Percentiles rank a stretch among this genome's conserved stretches.
These are phyloP conservation scores for Blastomyces percursus DNA, from an alignment of 2,329 filamentous ascomycete genomes.

Conservation along the genomic window DNA sequence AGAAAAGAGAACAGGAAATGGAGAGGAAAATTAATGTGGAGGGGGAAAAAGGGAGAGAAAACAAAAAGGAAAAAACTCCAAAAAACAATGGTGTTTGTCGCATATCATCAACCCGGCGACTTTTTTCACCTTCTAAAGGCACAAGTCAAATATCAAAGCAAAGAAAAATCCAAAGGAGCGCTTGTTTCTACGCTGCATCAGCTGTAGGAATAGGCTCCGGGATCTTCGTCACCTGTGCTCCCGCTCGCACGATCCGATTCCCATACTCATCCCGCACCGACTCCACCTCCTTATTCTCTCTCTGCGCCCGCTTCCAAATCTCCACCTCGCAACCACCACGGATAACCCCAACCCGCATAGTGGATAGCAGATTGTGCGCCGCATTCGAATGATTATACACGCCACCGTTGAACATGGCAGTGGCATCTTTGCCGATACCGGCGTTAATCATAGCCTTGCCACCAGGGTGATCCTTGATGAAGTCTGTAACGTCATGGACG, in stretches of 20 bases:
- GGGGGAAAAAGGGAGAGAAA: constrained; percentile 7
- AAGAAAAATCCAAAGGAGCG: too few relatives aligned
- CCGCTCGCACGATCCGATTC: constrained; percentile 73
- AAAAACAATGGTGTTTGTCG: too few relatives aligned
- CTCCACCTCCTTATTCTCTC: constrained; percentile 71
- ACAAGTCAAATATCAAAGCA: too few relatives aligned
- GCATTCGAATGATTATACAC: constrained; percentile 85
- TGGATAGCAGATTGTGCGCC: constrained; percentile 77
- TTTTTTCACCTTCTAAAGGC: too few relatives aligned
- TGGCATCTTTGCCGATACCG: constrained; percentile 76
- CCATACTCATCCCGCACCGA: constrained; percentile 72
- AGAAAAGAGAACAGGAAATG: not conserved
- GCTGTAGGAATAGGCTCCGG: constrained; percentile 69
- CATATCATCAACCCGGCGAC: not conserved
- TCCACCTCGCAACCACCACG: constrained; percentile 80
- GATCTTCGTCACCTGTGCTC: constrained; percentile 74
- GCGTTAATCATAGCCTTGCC: constrained; percentile 76
- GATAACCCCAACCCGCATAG: constrained; percentile 78
- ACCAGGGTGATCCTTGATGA: constrained; percentile 84
- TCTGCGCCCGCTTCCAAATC: constrained; percentile 81
- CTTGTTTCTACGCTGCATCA: constrained; percentile 55
- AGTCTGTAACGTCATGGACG: constrained; percentile 72
- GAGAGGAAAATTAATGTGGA: not conserved
- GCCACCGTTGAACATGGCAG: constrained; percentile 83
- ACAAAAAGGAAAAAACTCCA: not conserved